Base-by-base conservation (phyloP, 2,329 filamentous ascomycete genomes). In the Fusarium mangiferae region DNA sequence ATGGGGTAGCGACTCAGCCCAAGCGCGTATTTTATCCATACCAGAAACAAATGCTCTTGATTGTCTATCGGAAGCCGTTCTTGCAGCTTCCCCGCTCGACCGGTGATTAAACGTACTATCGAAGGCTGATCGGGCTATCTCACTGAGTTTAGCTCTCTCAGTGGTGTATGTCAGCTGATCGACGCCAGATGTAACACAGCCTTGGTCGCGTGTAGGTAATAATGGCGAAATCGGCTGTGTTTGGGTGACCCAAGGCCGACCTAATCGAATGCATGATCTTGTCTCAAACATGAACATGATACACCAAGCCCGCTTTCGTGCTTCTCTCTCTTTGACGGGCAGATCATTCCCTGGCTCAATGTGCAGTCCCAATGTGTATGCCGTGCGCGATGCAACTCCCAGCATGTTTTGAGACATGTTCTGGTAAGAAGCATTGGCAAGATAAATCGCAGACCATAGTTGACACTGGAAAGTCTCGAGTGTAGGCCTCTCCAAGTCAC, bases 31-130 rank as follows among this genome's bases (percentile, higher is more conserved):
- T 6, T 4, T 58, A 0, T 39, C 6, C 41, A 62, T 58, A 1
- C 26, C 18, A 1, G 9, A 11, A 22, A 14, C 18, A 12, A 7
- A 18, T 3, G 3, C 22, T 3, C 6, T 46, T 12, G 17, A 2
- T 6, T 0, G 49, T 3, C 7, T 6, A 1, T 3, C 6, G 2
- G 7, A 9, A 3, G 12, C 6, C 3, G 8, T 8, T 1, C 0
- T 49, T 1, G 3, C 2, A 55, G 7, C 7, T 18, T 13, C 4
- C 6, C 14, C 7, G 2, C 1, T 39, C 3, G 13, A 5, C 4
- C 24, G 8, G 9, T 5, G 3, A 4, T 30, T 7, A 1, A 57
- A 30, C 1, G n/a, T 5, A 17, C 20, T 5, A 9, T 58, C 22
- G 2, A 45, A 58, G 2, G 13, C 22, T 18, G 39, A 11, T 6